Evolutionary conservation across 371 early-diverging fungal genomes (phyloP).

Genomic region (Dichotomocladium elegans): DNA sequence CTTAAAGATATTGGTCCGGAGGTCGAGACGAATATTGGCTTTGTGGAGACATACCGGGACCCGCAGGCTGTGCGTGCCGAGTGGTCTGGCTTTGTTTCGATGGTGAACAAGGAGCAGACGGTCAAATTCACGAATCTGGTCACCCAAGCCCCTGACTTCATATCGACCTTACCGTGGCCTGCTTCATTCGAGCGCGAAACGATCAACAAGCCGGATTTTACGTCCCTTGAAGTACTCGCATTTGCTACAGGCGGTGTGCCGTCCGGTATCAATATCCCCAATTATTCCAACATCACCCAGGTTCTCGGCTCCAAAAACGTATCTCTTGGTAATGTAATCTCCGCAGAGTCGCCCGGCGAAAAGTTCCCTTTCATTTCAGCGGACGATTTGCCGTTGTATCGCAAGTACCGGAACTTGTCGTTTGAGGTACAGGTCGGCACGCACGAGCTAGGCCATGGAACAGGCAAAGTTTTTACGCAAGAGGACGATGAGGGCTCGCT

Average conservation of each 20-base stretch:
- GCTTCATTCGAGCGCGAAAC: constrained; percentile 53
- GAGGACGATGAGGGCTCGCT: constrained; percentile 48
- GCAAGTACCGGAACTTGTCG: constrained; percentile 41
- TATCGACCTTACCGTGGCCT: constrained; percentile 55
- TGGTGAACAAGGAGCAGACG: constrained; percentile 64
- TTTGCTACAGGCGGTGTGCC: constrained; percentile 56
- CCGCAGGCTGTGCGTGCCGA: constrained; percentile 66
- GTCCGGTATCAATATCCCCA: constrained; percentile 66
- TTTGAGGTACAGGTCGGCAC: constrained; percentile 61
- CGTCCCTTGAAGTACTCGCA: constrained; percentile 57
- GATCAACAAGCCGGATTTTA: constrained; percentile 62
- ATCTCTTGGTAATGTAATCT: constrained; percentile 58
- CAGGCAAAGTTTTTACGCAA: constrained; percentile 52
- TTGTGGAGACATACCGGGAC: constrained; percentile 57
- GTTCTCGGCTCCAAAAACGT: constrained; percentile 62
- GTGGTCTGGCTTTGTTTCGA: constrained; percentile 66
- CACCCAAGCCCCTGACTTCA: constrained; percentile 44
- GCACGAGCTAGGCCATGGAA: constrained; percentile 57
- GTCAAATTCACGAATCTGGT: constrained; percentile 53
- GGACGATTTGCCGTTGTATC: constrained; percentile 41
- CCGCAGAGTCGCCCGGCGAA: constrained; percentile 48
- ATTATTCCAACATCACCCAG: constrained; percentile 55
- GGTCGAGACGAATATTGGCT: constrained; percentile 56
- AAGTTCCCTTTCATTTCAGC: constrained; percentile 46
- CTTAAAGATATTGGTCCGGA: constrained; percentile 56